Evolutionary conservation across 805 yeast genomes (phyloP).

Genomic region (Candida parachauliodes): DNA sequence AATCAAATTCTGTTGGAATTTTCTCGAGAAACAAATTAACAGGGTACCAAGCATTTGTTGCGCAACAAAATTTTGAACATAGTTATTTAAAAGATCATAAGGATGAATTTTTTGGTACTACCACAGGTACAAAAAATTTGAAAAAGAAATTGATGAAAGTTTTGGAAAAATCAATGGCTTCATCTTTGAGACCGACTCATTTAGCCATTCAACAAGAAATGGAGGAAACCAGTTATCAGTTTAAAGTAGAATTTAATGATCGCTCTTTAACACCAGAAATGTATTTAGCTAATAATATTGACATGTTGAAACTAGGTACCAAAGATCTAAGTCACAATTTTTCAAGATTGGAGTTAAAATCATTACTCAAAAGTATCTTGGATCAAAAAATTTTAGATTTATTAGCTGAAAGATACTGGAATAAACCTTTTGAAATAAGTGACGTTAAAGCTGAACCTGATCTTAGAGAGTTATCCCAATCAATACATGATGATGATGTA

Average conservation of each 20-base stretch:
- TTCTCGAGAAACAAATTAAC: conserved; percentile 43
- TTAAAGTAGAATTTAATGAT: conserved; percentile 96
- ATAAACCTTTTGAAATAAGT: conserved; percentile 44
- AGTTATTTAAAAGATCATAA: conserved; percentile 63
- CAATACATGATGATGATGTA: conserved; percentile 54
- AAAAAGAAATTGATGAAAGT: conserved; percentile 81
- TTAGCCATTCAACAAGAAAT: conserved; percentile 81
- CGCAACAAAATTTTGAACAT: conserved; percentile 58
- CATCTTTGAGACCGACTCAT: conserved; percentile 83
- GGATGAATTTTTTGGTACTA: conserved; percentile 56
- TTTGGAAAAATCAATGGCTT: conserved; percentile 87
- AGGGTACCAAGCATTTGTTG: conserved; percentile 60
- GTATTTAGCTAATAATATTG: conserved; percentile 88
- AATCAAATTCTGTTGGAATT: conserved; percentile 24
- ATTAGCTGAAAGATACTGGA: conserved; percentile 92
- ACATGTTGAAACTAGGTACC: conserved; percentile 76
- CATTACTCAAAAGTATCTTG: conserved; percentile 73
- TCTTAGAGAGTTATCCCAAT: conserved; percentile 51
- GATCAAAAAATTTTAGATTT: conserved; percentile 88
- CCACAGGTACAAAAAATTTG: conserved; percentile 71
- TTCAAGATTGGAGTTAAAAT: conserved; percentile 76
- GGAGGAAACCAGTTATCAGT: conserved; percentile 88
- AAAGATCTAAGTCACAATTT: conserved; percentile 83
- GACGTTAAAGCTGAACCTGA: conserved; percentile 39
- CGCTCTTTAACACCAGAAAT: conserved; percentile 91